phyloP scores from a whole-genome alignment of 2,329 filamentous ascomycete species.

The Neonectria coccinea region DNA sequence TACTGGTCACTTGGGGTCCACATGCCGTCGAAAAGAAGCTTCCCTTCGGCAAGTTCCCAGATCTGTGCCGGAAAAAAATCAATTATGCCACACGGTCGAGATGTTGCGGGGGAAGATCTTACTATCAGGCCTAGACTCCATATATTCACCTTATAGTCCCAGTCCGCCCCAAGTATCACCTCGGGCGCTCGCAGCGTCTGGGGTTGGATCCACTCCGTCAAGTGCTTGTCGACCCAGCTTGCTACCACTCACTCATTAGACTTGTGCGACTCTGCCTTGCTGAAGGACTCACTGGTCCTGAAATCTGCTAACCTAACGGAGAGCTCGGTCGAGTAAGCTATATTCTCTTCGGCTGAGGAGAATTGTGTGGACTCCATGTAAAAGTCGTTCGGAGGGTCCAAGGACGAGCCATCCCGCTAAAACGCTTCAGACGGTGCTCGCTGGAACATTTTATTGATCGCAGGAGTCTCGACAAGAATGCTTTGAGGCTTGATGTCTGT shows the following conservation, averaged over 20 bases:
- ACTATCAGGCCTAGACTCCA: slow-evolving; percentile 40
- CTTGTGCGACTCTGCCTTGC: not conserved
- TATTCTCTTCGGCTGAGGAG: slow-evolving; percentile 32
- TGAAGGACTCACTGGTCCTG: slow-evolving; percentile 31
- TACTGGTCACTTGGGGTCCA: slow-evolving; percentile 37
- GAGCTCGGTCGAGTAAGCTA: slow-evolving; percentile 18
- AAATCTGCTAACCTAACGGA: slow-evolving; percentile 39
- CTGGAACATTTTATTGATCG: slow-evolving; percentile 38
- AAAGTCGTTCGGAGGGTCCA: slow-evolving; percentile 24
- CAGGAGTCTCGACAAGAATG: slow-evolving; percentile 39
- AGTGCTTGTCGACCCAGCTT: slow-evolving; percentile 39
- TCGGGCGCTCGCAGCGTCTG: slow-evolving; percentile 42
- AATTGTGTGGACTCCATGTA: slow-evolving; percentile 33
- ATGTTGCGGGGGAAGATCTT: not conserved
- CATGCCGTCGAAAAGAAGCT: slow-evolving; percentile 40
- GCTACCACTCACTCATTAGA: not conserved
- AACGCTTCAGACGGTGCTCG: slow-evolving; percentile 35
- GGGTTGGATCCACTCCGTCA: slow-evolving; percentile 45
- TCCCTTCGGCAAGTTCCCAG: slow-evolving; percentile 40
- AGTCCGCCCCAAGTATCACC: slow-evolving; percentile 43
- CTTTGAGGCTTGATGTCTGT: slow-evolving; percentile 45
- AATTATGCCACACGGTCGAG: not conserved
- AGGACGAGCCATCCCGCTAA: not conserved
- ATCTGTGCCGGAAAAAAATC: slow-evolving; percentile 30
- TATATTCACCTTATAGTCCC: slow-evolving; percentile 43